phyloP scores from a whole-genome alignment of 192 early-diverging fungal genomes.

The Entomortierella lignicola region DNA sequence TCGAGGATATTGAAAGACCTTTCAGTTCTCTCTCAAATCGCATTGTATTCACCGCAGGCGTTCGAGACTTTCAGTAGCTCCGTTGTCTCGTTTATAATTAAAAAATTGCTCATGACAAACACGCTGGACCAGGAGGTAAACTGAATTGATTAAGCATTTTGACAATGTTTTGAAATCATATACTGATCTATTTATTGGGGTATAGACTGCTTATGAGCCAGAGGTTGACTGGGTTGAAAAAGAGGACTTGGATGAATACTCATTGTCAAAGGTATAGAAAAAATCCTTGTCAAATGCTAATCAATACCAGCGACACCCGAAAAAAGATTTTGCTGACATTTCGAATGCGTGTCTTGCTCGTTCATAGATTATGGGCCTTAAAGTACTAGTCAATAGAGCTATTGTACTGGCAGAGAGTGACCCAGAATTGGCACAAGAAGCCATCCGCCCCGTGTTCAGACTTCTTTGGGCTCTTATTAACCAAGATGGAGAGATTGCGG shows the following conservation, averaged over 20 bases:
- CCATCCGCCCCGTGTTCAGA: conserved; percentile 66
- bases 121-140: conserved; percentile 40
- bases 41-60: conserved; percentile 61
- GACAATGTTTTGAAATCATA: neutral
- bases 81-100: conserved; percentile 70
- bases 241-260: conserved; percentile 66
- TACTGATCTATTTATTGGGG: neutral
- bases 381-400: conserved; percentile 73
- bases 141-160: neutral
- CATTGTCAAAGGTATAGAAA: conserved; percentile 62
- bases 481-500: conserved; percentile 73
- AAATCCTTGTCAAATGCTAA: neutral
- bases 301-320: too few species aligned
- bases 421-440: conserved; percentile 45
- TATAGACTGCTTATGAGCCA: conserved; percentile 24
- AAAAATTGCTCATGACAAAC: conserved; percentile 64
- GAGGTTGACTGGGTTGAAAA: conserved; percentile 76
- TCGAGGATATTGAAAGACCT: conserved; percentile 58
- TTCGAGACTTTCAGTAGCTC: conserved; percentile 65
- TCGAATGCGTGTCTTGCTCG: too few species aligned
- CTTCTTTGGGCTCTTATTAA: conserved; percentile 71
- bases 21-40: conserved; percentile 71
- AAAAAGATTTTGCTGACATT: too few species aligned
- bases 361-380: conserved; percentile 67
- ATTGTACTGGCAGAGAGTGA: conserved; percentile 60